These are phyloP conservation scores for Carallia brachiata DNA, from an alignment of 345 rosid species.

Conservation along the genomic window DNA sequence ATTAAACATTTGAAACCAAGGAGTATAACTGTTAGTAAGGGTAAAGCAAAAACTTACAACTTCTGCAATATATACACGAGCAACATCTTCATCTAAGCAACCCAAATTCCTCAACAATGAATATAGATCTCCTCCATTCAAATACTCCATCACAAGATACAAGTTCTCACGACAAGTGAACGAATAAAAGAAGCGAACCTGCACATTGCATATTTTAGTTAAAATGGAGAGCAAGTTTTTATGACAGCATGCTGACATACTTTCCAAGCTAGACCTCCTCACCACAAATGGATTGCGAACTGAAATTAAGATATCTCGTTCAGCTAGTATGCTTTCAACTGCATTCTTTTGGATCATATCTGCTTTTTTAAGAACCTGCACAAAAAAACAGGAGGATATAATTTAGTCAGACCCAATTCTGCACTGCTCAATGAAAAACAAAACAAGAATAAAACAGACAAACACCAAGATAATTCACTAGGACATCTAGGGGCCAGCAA, in stretches of 20 bases:
- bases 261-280: conserved; percentile 52
- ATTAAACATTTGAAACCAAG: conserved; percentile 1
- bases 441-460: background rate
- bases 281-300: conserved; percentile 99
- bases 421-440: background rate
- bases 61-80: conserved; percentile 29
- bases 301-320: conserved; percentile 24
- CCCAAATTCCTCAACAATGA: conserved; percentile 94
- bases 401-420: background rate
- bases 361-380: conserved; percentile 95
- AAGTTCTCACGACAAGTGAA: conserved; percentile 71
- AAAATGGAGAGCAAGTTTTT: conserved; percentile 19
- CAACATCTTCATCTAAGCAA: conserved; percentile 97
- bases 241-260: conserved; percentile 22
- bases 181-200: conserved; percentile 68
- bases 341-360: conserved; percentile 99
- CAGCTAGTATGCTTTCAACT: conserved; percentile 98
- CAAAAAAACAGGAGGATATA: conserved; percentile 13
- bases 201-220: conserved; percentile 34
- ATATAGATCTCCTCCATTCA: conserved; percentile 97
- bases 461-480: background rate
- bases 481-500: no score
- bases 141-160: conserved; percentile 99
- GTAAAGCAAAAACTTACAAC: conserved; percentile 59
- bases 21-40: background rate